Evolutionary conservation across 345 rosid genomes (phyloP).

Genomic region (Melaleuca alternifolia): DNA sequence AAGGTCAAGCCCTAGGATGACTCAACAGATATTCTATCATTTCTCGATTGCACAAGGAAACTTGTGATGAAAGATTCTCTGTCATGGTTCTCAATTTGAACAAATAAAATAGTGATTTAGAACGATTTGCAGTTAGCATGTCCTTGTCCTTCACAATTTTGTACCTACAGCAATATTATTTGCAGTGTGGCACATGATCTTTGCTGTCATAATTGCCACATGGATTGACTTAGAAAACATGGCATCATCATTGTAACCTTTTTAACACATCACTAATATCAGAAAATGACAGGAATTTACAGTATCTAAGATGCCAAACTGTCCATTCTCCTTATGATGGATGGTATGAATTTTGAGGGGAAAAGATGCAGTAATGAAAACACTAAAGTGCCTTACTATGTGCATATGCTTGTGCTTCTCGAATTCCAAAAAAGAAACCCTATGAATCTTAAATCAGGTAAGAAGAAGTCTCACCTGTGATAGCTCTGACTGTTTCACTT

Average conservation of each 20-base stretch:
- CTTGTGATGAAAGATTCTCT: not conserved
- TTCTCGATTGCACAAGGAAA: not conserved
- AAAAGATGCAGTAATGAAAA: not conserved
- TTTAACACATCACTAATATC: not conserved
- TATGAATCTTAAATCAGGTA: not conserved
- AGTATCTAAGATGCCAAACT: not conserved
- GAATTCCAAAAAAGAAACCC: not conserved
- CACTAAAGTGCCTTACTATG: not conserved
- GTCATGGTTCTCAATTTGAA: not conserved
- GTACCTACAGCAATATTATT: not conserved
- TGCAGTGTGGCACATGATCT: not conserved
- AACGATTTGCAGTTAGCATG: not conserved
- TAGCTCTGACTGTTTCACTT: slow-evolving; percentile 95
- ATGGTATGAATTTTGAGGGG: not conserved
- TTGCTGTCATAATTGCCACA: not conserved
- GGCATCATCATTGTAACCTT: not conserved
- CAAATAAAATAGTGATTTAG: not conserved
- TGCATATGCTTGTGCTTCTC: not conserved
- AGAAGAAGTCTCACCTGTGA: slow-evolving; percentile 61
- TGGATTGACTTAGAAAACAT: not conserved
- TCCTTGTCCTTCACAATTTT: not conserved
- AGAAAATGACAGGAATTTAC: not conserved
- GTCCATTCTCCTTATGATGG: not conserved
- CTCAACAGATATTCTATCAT: not conserved
- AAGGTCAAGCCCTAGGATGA: not conserved